phyloP scores from a whole-genome alignment of 2,329 filamentous ascomycete species.

The Colletotrichum kahawae region DNA sequence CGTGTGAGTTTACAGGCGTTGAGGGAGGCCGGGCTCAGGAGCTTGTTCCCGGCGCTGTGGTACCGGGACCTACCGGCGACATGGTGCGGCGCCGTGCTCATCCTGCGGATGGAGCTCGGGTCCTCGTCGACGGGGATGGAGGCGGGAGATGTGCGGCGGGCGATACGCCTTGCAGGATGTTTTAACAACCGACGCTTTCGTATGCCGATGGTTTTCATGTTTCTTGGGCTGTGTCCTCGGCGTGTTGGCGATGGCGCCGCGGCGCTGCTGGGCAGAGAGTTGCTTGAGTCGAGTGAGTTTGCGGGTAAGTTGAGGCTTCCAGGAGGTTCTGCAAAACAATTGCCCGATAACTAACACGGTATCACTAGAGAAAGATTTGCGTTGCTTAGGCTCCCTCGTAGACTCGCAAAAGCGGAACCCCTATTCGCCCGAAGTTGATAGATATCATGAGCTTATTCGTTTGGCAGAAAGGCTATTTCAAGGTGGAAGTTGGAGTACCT shows the following conservation, averaged over 20 bases:
- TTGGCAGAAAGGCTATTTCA: neutral
- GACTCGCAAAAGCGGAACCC: neutral
- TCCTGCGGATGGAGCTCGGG: neutral
- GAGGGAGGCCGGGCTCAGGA: neutral
- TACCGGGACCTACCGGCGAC: neutral
- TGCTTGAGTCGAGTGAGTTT: neutral
- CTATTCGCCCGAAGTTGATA: neutral
- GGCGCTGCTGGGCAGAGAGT: neutral
- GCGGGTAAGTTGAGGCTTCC: neutral
- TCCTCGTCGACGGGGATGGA: neutral
- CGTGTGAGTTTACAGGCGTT: neutral
- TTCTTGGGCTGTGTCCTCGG: neutral
- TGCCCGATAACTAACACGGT: neutral
- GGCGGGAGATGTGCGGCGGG: neutral
- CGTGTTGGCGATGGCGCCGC: neutral
- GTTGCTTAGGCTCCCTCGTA: neutral
- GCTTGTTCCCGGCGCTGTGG: neutral
- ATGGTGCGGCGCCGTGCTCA: neutral
- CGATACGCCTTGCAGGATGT: neutral
- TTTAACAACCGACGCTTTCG: neutral
- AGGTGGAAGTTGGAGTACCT: neutral
- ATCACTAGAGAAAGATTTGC: neutral
- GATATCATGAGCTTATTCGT: neutral
- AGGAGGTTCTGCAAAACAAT: neutral
- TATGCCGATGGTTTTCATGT: neutral